Evolutionary conservation across 441 rosid genomes (phyloP).

Genomic region (Adansonia grandidieri): DNA sequence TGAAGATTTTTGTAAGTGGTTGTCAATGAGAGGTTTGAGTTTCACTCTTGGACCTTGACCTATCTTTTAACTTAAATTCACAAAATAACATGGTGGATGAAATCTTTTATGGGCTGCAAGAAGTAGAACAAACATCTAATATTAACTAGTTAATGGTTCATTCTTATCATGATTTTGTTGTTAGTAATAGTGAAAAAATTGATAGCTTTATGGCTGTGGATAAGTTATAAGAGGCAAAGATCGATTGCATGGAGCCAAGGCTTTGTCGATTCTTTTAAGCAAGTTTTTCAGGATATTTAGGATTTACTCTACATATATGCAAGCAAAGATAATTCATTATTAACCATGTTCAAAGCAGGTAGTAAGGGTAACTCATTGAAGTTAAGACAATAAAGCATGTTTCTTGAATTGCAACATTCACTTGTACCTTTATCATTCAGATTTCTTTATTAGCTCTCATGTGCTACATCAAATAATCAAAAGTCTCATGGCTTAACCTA

Average conservation of each 20-base stretch:
- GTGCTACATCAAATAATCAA: slow-evolving; percentile 67
- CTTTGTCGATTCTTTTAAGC: slow-evolving; percentile 78
- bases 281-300: slow-evolving; percentile 76
- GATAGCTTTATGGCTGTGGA: slow-evolving; percentile 34
- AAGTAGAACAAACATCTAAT: too few species aligned
- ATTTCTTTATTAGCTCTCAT: slow-evolving; percentile 71
- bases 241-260: slow-evolving; percentile 73
- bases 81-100: slow-evolving; percentile 70
- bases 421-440: slow-evolving; percentile 77
- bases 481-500: slow-evolving; percentile 34
- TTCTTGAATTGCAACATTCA: slow-evolving; percentile 82
- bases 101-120: slow-evolving; percentile 42
- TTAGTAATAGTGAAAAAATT: slow-evolving; percentile 46
- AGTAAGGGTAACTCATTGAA: slow-evolving; percentile 89
- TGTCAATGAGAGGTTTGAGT: slow-evolving; percentile 80
- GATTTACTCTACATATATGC: slow-evolving; percentile 67
- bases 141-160: slow-evolving; percentile 72
- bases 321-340: slow-evolving; percentile 60
- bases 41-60: slow-evolving; percentile 73
- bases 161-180: slow-evolving; percentile 60
- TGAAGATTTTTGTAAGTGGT: slow-evolving; percentile 90
- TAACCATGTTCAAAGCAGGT: slow-evolving; percentile 87
- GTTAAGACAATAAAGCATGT: slow-evolving; percentile 89
- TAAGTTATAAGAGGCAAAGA: slow-evolving; percentile 71
- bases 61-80: slow-evolving; percentile 54